Base-by-base conservation (phyloP, 768 basidiomycete species). In the Lactarius sanguifluus region DNA sequence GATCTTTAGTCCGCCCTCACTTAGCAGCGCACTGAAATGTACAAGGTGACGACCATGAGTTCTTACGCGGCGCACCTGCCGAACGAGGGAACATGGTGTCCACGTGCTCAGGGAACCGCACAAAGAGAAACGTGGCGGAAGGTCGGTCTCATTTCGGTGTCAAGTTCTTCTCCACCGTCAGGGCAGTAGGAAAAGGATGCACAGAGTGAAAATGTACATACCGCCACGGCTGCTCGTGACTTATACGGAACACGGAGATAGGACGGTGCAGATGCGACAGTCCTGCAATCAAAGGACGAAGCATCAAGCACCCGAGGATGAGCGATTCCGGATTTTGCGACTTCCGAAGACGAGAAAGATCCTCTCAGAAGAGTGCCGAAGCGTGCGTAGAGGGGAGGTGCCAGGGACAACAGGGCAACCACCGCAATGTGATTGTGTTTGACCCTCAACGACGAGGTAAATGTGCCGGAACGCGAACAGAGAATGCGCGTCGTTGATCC, bases 191-290 rank as follows among this genome's bases (percentile, higher is more conserved):
- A 59, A 65, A 38, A 10, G 50, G 40, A 30, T 15, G 28, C 40
- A 65, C 57, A 69, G 67, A 70, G 66, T 60, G 59, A 38, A 40
- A 54, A 60, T 52, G 23, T 30, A 25, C 41, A 58, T 55, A 96
- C 94, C 82, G 76, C 2, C 96, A 76, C 0, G 96, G 96, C 2
- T 97, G 97, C 73, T 98, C 96, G 72, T 97, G 98, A 6, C 91
- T 90, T 25, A 98, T 74, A 28, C 90, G 85, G 94, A 95, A 98
- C 40, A 38, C 38, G 38, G 13, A 38, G 12, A 38, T 38, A 38
- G 36, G 36, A 38, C 36, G 13, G 13, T 38, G 38, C 13, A 38
- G 38, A 15, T 38, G 38, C 13, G 13, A 38, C 13, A 3, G 38
- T 38, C 38, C 38, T 38, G 13, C 38, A 10, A 10, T 38, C 3